phyloP scores from a whole-genome alignment of 371 early-diverging fungal genomes.

The Dipsacomyces acuminosporus region DNA sequence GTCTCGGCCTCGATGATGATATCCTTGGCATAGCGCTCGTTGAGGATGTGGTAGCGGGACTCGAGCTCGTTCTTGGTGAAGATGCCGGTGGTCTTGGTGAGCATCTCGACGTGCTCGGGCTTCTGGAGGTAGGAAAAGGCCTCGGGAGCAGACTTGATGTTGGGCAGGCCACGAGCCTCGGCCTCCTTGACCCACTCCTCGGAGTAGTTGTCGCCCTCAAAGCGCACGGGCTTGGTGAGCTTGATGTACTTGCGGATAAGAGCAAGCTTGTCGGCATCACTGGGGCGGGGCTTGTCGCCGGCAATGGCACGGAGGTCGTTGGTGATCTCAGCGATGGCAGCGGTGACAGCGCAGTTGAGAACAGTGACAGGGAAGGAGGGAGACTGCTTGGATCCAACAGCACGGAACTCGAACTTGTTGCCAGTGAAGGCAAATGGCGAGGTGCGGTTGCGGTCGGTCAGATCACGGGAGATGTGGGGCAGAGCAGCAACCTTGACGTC shows the following conservation, averaged over 20 bases:
- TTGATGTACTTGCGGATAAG: constrained; percentile 82
- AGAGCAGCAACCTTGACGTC: constrained; percentile 92
- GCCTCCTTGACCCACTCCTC: constrained; percentile 76
- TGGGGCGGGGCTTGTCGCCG: constrained; percentile 71
- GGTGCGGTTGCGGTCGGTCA: constrained; percentile 98
- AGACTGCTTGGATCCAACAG: constrained; percentile 96
- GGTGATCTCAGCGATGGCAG: constrained; percentile 69
- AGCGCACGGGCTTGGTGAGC: constrained; percentile 81
- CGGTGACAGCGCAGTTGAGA: constrained; percentile 89
- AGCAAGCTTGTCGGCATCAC: constrained; percentile 79
- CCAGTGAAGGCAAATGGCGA: constrained; percentile 99
- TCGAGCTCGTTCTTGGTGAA: constrained; percentile 81
- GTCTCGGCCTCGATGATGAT: constrained; percentile 91
- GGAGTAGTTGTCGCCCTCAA: constrained; percentile 96
- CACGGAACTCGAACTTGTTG: constrained; percentile 99
- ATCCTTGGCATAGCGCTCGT: constrained; percentile 95
- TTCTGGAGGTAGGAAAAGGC: constrained; percentile 78
- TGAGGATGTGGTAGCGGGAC: constrained; percentile 90
- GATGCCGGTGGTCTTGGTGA: constrained; percentile 71
- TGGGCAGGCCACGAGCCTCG: constrained; percentile 84
- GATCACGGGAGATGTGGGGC: constrained; percentile 88
- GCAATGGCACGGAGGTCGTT: constrained; percentile 66
- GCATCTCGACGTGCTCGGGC: constrained; percentile 66
- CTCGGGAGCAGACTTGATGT: constrained; percentile 80
- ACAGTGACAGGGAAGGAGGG: constrained; percentile 93